Base-by-base conservation (phyloP, 1,139 yeast species). In the Cylindricascospora bacillispora region DNA sequence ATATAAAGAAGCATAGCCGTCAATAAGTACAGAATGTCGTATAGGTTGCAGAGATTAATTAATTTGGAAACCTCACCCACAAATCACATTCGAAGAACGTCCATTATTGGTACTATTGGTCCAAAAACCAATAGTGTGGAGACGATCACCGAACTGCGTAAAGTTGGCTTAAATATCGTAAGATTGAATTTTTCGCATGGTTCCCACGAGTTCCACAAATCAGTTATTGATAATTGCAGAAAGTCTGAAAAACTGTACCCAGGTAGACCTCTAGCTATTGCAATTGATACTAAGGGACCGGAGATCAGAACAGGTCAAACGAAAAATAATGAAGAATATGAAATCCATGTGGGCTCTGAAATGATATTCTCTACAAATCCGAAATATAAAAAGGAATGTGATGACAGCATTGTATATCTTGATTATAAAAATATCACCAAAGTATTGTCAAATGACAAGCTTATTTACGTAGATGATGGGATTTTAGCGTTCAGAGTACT, bases 181-280 rank as follows among this genome's bases (percentile, higher is more conserved):
- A 79, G 98, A 62, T 83, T 89, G 95, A 92, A 89, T 77, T 89
- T 89, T 65, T 82, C 95, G 43, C 98, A 92, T 65, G 99, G 98
- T 52, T 71, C 93, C 34, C 75, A 89, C 65, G 95, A 82, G 52
- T 89, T 86, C 73, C 98, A 89, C 63, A 94, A 86, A 65, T 67
- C 83, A 38, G 98, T 92, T 50, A 67, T 89, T 60, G 95, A 86
- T 70, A 86, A 89, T 57, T 83, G 95, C 48, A 79, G 93, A 64
- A 76, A 82, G 62, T 85, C 97, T 37, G 95, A 82, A 63, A 76
- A 76, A 60, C 61, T 78, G 36, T 85, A 78, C 62, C 74, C 81
- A 43, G 97, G 97, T 49, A 81, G 97, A 67, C 98, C 97, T 32
- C 70, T 89, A 53, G 97, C 95, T 41, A 85, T 89, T 63, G 99